These are phyloP conservation scores for Euptelea pleiosperma DNA, from an alignment of 164 flowering plant genomes.

Conservation along the genomic window DNA sequence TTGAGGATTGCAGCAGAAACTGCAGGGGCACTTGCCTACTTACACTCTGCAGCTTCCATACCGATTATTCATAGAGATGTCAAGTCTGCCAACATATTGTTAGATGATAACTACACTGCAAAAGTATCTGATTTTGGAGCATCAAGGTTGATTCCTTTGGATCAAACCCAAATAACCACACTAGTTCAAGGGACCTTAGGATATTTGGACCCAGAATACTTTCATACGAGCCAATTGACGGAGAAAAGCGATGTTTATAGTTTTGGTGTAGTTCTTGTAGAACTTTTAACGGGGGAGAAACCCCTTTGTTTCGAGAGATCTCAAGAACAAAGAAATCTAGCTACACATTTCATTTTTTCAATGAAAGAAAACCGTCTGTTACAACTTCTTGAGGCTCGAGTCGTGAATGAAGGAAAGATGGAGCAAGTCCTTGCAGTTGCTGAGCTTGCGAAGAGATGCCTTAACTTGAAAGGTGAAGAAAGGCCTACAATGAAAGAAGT, in stretches of 20 bases:
- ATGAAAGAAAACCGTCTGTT: slow-evolving; percentile 18
- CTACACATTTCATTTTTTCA: slow-evolving; percentile 14
- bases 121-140: slow-evolving; percentile 41
- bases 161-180: slow-evolving; percentile 23
- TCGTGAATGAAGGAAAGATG: slow-evolving; percentile 14
- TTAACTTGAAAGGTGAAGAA: slow-evolving; percentile 10
- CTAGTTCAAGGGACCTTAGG: slow-evolving; percentile 30
- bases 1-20: slow-evolving; percentile 26
- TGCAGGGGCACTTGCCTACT: slow-evolving; percentile 28
- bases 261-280: slow-evolving; percentile 27
- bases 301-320: slow-evolving; percentile 17
- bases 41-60: slow-evolving; percentile 32
- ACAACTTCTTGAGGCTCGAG: slow-evolving; percentile 19
- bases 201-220: slow-evolving; percentile 34
- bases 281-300: slow-evolving; percentile 25
- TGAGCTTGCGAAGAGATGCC: slow-evolving; percentile 9
- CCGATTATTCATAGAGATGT: slow-evolving; percentile 37
- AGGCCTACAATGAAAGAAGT: slow-evolving; percentile 24
- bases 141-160: slow-evolving; percentile 29
- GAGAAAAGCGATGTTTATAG: slow-evolving; percentile 34
- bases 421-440: slow-evolving; percentile 21
- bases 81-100: slow-evolving; percentile 34
- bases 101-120: slow-evolving; percentile 28
- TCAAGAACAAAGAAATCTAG: slow-evolving; percentile 14
- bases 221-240: slow-evolving; percentile 26